Conservation (phyloP, 768 basidiomycete species). For the Leccinum aurantiacum region DNA sequence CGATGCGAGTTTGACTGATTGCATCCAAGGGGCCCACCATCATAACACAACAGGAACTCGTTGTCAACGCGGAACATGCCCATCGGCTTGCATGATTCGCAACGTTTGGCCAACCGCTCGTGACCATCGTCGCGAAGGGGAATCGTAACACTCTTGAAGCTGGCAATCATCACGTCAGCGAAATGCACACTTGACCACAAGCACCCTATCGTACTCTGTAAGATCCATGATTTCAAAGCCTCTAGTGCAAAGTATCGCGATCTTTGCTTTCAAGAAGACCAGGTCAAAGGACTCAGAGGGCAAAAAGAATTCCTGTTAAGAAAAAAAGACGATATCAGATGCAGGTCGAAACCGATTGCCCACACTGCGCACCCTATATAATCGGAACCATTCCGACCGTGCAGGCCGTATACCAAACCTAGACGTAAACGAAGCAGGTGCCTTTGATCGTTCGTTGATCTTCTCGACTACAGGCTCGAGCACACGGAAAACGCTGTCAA, state of each 20-base stretch:
- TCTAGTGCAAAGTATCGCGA: slow-evolving; percentile 89
- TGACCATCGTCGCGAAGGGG: slow-evolving; percentile 77
- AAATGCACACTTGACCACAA: not conserved
- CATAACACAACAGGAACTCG: slow-evolving; percentile 87
- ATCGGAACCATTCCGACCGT: slow-evolving; percentile 92
- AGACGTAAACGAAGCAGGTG: slow-evolving; percentile 67
- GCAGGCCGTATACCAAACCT: slow-evolving; percentile 76
- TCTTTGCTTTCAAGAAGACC: slow-evolving; percentile 89
- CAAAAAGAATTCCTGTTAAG: slow-evolving; percentile 78
- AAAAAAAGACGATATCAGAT: not conserved
- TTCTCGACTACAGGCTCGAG: slow-evolving; percentile 95
- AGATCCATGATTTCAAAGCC: slow-evolving; percentile 99
- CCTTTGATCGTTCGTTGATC: slow-evolving; percentile 74
- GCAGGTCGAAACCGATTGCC: not conserved
- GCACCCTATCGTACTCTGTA: slow-evolving; percentile 61
- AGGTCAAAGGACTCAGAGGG: slow-evolving; percentile 89
- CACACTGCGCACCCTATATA: slow-evolving; percentile 60
- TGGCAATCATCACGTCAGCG: slow-evolving; percentile 26
- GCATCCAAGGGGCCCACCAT: slow-evolving; percentile 50
- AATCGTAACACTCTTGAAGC: slow-evolving; percentile 87
- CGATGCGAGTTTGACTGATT: not conserved
- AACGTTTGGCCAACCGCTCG: slow-evolving; percentile 73
- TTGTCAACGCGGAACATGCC: slow-evolving; percentile 91
- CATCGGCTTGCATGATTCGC: slow-evolving; percentile 77
- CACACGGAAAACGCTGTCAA: slow-evolving; percentile 93